Evolutionary conservation across 768 basidiomycete species (phyloP), one percentile per base, ranked within the genome.

Genomic region (Calocera viscosa): DNA sequence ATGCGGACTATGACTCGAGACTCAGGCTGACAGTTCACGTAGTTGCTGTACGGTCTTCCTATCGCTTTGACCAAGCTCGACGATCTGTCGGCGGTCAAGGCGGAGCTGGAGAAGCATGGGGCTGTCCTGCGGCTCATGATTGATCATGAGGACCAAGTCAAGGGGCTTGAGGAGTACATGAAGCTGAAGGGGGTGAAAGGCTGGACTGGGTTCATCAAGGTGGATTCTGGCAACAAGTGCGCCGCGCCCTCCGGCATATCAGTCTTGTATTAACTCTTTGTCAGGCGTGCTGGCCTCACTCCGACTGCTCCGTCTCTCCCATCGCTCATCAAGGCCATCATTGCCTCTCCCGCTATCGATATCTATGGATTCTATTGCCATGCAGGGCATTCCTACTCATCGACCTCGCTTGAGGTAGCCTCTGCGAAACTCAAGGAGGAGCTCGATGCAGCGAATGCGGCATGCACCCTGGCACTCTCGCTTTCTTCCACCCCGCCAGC

Each of bases 351-450:
- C 7, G 80, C 75, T 5, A 77, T 89, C 32, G 82, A 81, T 1
- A 78, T 93, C n/a, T 84, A 86, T 74, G 90, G 91, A 5, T 93
- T 93, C 75, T 94, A 93, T 69, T 85, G 83, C 65, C 91, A 92
- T 75, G 86, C 86, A 0, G 86, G 88, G 49, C 80, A 89, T 71
- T 81, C 89, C 1, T 94, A 93, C 71, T 86, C 82, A 1, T 91
- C 92, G 1, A 87, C 82, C 3, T 86, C 87, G 8, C 76, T 84
- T 10, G 76, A 80, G 12, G 81, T 89, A 67, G 90, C 89, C 8
- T 81, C 85, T 1, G 77, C 79, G 0, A 88, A 85, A 76, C 79
- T 91, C 63, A 82, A 85, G 7, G 78, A 77, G 11, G 91, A 94
- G 77, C 82, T 93, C 7, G 78, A 83, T 38, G 82, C 84, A 1